These are phyloP conservation scores for Arthrocladium fulminans DNA, from an alignment of 2,329 filamentous ascomycete species.

Conservation along the genomic window DNA sequence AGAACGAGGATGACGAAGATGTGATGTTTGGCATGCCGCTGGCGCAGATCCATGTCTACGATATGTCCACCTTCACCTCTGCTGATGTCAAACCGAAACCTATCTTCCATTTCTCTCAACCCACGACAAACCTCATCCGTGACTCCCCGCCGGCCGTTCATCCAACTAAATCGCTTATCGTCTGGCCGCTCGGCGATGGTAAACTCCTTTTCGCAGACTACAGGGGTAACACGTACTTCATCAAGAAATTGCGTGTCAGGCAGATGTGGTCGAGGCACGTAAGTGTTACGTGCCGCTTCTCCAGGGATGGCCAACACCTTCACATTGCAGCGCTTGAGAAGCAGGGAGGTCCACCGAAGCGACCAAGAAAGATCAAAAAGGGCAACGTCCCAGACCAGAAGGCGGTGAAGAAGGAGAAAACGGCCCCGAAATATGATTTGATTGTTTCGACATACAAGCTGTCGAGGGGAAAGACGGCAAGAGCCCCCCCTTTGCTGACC, in stretches of 20 bases:
- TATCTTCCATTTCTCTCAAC: background rate
- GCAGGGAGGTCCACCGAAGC: background rate
- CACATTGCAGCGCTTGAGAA: constrained; percentile 1
- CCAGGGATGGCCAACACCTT: background rate
- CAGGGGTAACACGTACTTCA: constrained; percentile 5
- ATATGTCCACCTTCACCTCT: background rate
- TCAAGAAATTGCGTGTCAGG: background rate
- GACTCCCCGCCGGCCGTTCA: background rate
- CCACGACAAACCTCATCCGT: background rate
- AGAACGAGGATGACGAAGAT: background rate
- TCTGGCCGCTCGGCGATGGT: background rate
- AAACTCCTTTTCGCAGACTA: constrained; percentile 52
- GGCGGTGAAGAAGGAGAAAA: background rate
- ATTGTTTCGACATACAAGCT: background rate
- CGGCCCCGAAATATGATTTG: background rate
- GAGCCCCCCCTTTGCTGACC: background rate
- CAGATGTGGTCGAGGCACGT: background rate
- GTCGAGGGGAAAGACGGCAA: background rate
- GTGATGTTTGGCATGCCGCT: background rate
- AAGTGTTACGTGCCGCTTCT: background rate
- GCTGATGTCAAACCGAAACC: background rate
- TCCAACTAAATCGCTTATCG: background rate
- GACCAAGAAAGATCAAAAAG: background rate
- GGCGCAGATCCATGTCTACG: constrained; percentile 2
- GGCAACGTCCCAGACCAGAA: background rate